Evolutionary conservation across 1,139 yeast genomes (phyloP).

Genomic region (Yamadazyma oceani): DNA sequence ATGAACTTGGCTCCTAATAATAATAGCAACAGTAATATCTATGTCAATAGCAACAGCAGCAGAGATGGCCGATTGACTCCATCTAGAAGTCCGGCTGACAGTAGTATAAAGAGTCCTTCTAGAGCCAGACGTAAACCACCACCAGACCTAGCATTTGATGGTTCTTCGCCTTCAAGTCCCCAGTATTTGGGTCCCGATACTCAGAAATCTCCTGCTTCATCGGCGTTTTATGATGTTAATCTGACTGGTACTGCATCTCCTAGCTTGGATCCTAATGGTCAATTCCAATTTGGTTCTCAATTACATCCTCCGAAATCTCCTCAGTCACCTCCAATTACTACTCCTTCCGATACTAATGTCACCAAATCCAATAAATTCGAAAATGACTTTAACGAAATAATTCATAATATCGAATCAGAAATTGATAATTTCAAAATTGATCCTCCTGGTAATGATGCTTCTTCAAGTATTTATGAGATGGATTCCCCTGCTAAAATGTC

Average conservation of each 20-base stretch:
- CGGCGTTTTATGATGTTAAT: slow-evolving; percentile 3
- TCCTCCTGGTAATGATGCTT: slow-evolving; percentile 1
- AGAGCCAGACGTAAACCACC: slow-evolving; percentile 14
- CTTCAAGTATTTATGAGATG: slow-evolving; percentile 6
- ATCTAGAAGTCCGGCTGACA: neutral
- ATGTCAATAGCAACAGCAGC: too few species aligned
- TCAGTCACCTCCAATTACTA: neutral
- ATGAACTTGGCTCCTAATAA: neutral
- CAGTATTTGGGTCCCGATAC: neutral
- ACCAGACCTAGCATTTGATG: slow-evolving; percentile 10
- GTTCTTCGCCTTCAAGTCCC: too few species aligned
- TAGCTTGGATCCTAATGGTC: slow-evolving; percentile 3
- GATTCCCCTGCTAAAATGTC: slow-evolving; percentile 6
- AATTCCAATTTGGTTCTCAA: neutral
- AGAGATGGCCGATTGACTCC: neutral
- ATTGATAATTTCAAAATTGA: slow-evolving; percentile 7
- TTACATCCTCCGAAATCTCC: neutral
- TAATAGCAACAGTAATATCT: neutral
- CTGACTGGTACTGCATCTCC: slow-evolving; percentile 1
- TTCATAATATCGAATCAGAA: slow-evolving; percentile 13
- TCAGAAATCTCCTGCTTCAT: neutral
- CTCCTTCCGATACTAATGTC: slow-evolving; percentile 1
- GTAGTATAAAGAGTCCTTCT: neutral
- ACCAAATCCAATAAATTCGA: slow-evolving; percentile 1
- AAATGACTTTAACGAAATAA: slow-evolving; percentile 10